Conservation (phyloP, 164 flowering plant genomes). For the Chimonanthus praecox region DNA sequence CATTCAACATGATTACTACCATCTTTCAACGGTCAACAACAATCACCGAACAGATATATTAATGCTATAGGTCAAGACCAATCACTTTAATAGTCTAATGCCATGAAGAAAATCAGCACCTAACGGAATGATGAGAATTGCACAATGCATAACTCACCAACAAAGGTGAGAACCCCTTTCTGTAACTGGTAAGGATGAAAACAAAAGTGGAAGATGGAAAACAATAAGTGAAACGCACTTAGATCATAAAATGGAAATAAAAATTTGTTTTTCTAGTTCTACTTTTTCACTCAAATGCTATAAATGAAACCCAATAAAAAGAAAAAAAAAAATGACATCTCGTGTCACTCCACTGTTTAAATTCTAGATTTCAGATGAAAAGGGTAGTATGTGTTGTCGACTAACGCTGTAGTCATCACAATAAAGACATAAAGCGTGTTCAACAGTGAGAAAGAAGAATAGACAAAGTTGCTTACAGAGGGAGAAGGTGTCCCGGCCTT, state of each 20-base stretch:
- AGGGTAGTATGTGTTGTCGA: too few species aligned
- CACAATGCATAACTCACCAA: neutral
- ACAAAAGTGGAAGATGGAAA: too few species aligned
- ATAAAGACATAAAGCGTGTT: neutral
- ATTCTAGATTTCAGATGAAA: too few species aligned
- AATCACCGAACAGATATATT: too few species aligned
- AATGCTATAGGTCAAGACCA: neutral
- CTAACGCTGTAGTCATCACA: too few species aligned
- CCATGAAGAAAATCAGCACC: neutral
- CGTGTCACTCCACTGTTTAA: too few species aligned
- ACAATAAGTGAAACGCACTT: too few species aligned
- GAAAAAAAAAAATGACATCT: neutral
- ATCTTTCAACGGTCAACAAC: neutral
- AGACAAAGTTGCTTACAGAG: conserved; percentile 29
- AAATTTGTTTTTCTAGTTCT: neutral
- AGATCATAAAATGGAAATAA: too few species aligned
- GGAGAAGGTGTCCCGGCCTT: conserved; percentile 69
- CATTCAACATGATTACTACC: neutral
- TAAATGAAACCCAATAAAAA: neutral
- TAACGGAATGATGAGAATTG: neutral
- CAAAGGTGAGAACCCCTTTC: neutral
- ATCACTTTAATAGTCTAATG: neutral
- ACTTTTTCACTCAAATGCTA: neutral
- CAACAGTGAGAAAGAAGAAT: neutral
- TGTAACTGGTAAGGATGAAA: neutral